Evolutionary conservation across 208 protist genomes (phyloP), one percentile per base, ranked within the genome.

Genomic region (Leishmania amazonensis): DNA sequence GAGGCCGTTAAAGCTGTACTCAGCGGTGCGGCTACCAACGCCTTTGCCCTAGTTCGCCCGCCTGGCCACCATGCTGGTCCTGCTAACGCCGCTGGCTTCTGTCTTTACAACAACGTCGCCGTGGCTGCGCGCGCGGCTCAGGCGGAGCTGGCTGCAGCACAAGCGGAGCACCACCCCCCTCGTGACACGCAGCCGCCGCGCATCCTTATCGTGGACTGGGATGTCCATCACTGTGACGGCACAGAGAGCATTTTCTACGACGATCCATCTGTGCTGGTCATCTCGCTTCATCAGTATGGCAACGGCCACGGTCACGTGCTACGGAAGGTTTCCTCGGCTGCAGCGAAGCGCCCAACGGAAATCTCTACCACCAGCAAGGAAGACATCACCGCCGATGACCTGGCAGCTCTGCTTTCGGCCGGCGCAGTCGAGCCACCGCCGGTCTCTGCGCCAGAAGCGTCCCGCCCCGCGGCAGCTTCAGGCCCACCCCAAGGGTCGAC

Each of bases 211-310:
- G 35, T 99, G 53, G 98, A 99, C 85, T 99, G 97, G 97, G 98
- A 99, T 80, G 95, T 99, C 15, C 97, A 99, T 68, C 97, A 99
- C 88, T 95, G 98, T 75, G 98, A 99, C 78, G 98, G 97, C 13
- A 99, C 96, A 28, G 96, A 99, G 84, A 91, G 87, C 71, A 94
- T 98, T 51, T 99, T 99, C 80, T 93, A 98, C 74, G 86, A 98
- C 70, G 94, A 98, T 83, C 91, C 91, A 2, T 94, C 88, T 38
- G 95, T 99, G 8, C 88, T 99, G 0, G 98, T 98, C 71, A 86
- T 99, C 21, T 98, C 92, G 6, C 87, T 99, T 9, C 98, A 99
- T 82, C 91, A 98, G 72, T 93, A 98, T 85, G 87, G 90, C 53
- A 88, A 89, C 21, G 92, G 89, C 38, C 79, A 82, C 3, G 89